Evolutionary conservation across 306 rosid species (phyloP), one percentile per base, ranked within the genome.

Genomic region (Sesbania bispinosa): DNA sequence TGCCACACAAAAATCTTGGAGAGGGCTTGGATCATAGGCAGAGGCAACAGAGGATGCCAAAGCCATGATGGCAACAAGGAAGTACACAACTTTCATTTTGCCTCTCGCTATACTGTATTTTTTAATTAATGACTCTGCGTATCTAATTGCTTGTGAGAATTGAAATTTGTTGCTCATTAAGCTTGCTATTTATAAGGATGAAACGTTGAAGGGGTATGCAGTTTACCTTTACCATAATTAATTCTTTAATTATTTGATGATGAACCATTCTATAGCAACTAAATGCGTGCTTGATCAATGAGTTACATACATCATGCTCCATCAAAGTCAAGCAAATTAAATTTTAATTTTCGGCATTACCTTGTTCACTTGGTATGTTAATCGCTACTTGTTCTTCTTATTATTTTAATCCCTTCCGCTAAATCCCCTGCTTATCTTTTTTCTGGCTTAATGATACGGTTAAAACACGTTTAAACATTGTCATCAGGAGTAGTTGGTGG

Each of bases 21-120:
- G 77, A 21, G 82, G 77, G 24, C 82, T 52, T 0, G 82, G 85
- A 36, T 81, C 82, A 50, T 13, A 71, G 19, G 85, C 85, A 11
- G 52, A 73, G 51, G 10, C 73, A 42, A 43, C 27, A 13, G 69
- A 46, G 32, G 35, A 67, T 33, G 61, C 6, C 10, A 67, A 19
- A 11, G 73, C 73, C 5, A 67, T 11, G 33, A 67, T 13, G 48
- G 47, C 18, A 19, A 20, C 61, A 48, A 67, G 8, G 3, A 67
- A 32, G 19, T 50, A 35, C 0, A 48, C 4, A 9, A 10, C 3
- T 65, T 50, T 67, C 61, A 67, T 43, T 24, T 46, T 26, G 0
- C 4, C 11, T 9, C 9, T 0, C 50, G 8, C 43, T 38, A 0
- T 26, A 4, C 20, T 27, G 20, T 13, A n/a, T n/a, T n/a, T n/a